Base-by-base conservation (phyloP, 306 rosid species). In the Crotalaria pallida region DNA sequence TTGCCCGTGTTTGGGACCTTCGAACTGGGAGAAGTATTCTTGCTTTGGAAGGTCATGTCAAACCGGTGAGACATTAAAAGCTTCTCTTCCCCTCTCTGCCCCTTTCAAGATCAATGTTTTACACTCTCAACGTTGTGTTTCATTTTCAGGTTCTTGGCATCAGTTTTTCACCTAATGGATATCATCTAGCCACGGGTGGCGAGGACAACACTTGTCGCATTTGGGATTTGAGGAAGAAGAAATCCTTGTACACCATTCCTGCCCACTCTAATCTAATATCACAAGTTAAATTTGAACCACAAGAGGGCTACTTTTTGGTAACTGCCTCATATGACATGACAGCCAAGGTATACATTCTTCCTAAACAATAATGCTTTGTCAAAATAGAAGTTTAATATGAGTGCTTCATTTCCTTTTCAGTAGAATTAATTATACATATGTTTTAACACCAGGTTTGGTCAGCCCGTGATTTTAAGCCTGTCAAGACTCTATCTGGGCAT, bases 1-100 rank as follows among this genome's bases (percentile, higher is more conserved):
- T 91, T 53, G 87, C 92, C 73, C 92, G 97, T 76, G 91, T 91
- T 75, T 94, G 97, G 99, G 97, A 94, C 77, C 97, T 94, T 50
- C 92, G 97, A 59, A 88, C 89, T 61, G 96, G 99, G 60, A 89
- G 85, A 84, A 91, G 96, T 75, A 78, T 94, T 83, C 97, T 91
- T 82, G 87, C 95, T 41, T 82, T 94, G 29, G 97, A 94, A 84
- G 99, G 97, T 78, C 99, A 94, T 76, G 96, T 94, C 75, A 91
- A 94, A 71, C 88, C 91, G 29, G 97, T 91, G 74, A 88, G 89
- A 50, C 58, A 65, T 53, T 64, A 58, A 58, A 55, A 65, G 48
- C 13, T 9, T 40, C 65, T 64, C 11, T 55, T 43, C 50, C 33
- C 24, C 10, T 10, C 22, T 36, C 13, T 36, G 23, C 60, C 61